These are phyloP conservation scores for Hypoxylon trugodes DNA, from an alignment of 495 filamentous ascomycete genomes.

Conservation along the genomic window DNA sequence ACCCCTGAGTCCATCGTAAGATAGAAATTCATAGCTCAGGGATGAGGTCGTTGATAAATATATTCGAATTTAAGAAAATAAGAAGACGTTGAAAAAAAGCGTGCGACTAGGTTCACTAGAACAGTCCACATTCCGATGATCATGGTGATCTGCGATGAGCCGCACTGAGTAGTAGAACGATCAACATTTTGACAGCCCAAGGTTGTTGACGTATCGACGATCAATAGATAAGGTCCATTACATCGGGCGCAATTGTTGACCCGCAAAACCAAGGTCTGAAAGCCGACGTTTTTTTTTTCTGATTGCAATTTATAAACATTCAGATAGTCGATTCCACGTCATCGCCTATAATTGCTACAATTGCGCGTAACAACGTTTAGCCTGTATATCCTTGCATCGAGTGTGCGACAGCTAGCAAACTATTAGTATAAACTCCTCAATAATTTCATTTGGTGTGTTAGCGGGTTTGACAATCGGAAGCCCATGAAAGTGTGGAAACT, in stretches of 20 bases:
- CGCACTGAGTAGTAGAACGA: slow-evolving; percentile 9
- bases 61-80: not conserved
- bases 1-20: not conserved
- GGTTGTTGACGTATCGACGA: slow-evolving; percentile 2
- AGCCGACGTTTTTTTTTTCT: too few species aligned
- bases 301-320: not conserved
- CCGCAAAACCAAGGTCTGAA: not conserved
- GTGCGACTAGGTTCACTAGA: slow-evolving; percentile 6
- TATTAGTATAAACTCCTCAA: not conserved
- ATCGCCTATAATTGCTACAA: slow-evolving; percentile 4
- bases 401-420: slow-evolving; percentile 10
- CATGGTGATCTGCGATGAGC: slow-evolving; percentile 21
- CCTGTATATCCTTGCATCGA: not conserved
- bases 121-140: slow-evolving; percentile 7
- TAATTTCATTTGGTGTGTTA: slow-evolving; percentile 18
- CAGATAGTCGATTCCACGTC: not conserved
- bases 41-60: not conserved
- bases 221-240: not conserved
- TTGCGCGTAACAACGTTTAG: not conserved
- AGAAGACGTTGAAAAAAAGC: slow-evolving; percentile 16
- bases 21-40: not conserved
- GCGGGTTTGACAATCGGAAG: slow-evolving; percentile 14
- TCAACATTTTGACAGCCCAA: slow-evolving; percentile 8
- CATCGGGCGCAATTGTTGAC: not conserved
- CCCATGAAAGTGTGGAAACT: slow-evolving; percentile 26